Percentiles rank a stretch among this genome's conserved stretches.
Conservation (phyloP, 345 rosid genomes). For the Firmiana major region DNA sequence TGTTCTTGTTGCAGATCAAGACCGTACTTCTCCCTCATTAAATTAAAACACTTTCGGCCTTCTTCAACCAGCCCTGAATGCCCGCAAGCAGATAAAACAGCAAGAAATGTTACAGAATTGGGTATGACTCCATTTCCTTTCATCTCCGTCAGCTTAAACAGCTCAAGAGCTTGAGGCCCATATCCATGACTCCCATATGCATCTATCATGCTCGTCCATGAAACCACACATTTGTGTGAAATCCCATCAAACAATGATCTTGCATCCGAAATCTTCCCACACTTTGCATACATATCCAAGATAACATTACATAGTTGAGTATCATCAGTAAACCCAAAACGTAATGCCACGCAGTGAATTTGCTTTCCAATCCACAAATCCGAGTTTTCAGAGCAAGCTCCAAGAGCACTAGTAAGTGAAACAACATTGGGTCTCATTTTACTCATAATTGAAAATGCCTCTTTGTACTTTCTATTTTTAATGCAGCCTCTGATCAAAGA, state of each 20-base stretch:
- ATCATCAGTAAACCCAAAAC: constrained; percentile 45
- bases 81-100: constrained; percentile 75
- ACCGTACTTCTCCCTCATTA: constrained; percentile 45
- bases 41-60: constrained; percentile 44
- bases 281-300: constrained; percentile 75
- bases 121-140: constrained; percentile 37
- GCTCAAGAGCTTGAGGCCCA: constrained; percentile 55
- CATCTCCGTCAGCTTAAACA: constrained; percentile 52
- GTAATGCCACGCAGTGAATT: constrained; percentile 58
- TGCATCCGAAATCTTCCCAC: constrained; percentile 47
- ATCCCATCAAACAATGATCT: constrained; percentile 42
- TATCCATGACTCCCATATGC: constrained; percentile 66
- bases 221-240: constrained; percentile 44
- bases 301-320: constrained; percentile 70
- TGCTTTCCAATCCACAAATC: constrained; percentile 65
- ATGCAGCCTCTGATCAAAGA: constrained; percentile 68
- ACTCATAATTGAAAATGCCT: constrained; percentile 50
- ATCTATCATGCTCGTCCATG: constrained; percentile 82
- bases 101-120: constrained; percentile 73
- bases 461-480: constrained; percentile 42
- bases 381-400: constrained; percentile 69
- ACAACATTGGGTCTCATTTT: constrained; percentile 47
- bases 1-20: constrained; percentile 50
- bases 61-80: constrained; percentile 69
- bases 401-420: constrained; percentile 61